Percentiles rank a stretch among this genome's conserved stretches.
phyloP scores from a whole-genome alignment of 805 yeast species.

The Schizosaccharomyces japonicus region DNA sequence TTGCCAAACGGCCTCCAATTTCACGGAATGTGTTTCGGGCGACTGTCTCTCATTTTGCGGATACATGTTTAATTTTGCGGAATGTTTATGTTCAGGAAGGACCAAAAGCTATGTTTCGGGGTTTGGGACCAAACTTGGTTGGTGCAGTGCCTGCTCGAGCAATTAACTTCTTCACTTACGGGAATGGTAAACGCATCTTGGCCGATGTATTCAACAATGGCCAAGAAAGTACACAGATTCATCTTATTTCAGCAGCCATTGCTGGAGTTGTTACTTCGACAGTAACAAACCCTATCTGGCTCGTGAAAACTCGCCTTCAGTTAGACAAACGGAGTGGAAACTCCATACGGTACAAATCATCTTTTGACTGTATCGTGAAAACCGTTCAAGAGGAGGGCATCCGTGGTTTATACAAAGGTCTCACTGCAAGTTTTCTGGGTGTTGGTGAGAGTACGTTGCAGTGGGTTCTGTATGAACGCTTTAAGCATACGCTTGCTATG shows the following conservation, averaged over 20 bases:
- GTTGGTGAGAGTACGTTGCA: conserved; percentile 82
- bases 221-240: conserved; percentile 62
- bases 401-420: conserved; percentile 64
- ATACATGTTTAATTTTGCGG: conserved; percentile 42
- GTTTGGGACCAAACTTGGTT: conserved; percentile 84
- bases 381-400: conserved; percentile 39
- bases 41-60: conserved; percentile 49
- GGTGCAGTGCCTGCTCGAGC: conserved; percentile 97
- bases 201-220: conserved; percentile 44
- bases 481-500: conserved; percentile 23
- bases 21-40: conserved; percentile 17
- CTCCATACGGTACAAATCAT: conserved; percentile 44
- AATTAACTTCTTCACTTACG: conserved; percentile 86
- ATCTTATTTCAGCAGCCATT: conserved; percentile 58
- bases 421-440: conserved; percentile 74
- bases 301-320: conserved; percentile 81
- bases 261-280: conserved; percentile 93
- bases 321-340: conserved; percentile 37
- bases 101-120: conserved; percentile 64
- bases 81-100: conserved; percentile 61
- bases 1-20: conserved; percentile 8
- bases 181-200: conserved; percentile 67
- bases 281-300: conserved; percentile 94
- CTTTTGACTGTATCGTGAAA: conserved; percentile 53
- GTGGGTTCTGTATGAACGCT: conserved; percentile 71